phyloP scores from a whole-genome alignment of 768 basidiomycete species.

The Pulveroboletus sp. region DNA sequence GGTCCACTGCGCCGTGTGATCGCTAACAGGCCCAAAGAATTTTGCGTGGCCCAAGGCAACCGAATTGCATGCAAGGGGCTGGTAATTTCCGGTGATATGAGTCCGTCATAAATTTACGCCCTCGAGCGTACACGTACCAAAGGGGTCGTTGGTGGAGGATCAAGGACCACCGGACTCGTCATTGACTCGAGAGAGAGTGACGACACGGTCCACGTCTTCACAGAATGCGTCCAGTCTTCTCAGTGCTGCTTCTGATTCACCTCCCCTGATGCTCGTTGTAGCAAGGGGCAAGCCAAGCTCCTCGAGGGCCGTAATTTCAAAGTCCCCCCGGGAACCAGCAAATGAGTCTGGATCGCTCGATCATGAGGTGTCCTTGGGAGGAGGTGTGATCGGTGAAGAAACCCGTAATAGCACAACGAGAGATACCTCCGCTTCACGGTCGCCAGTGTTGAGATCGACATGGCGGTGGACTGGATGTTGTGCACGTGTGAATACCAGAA shows the following conservation, averaged over 20 bases:
- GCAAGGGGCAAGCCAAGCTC: constrained; percentile 16
- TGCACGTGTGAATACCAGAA: constrained; percentile 16
- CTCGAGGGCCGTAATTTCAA: constrained; percentile 23
- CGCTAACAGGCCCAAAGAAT: constrained; percentile 13
- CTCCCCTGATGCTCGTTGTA: constrained; percentile 29
- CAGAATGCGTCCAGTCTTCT: constrained; percentile 17
- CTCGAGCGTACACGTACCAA: constrained; percentile 17
- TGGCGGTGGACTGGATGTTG: constrained; percentile 2
- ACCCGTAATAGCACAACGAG: constrained; percentile 12
- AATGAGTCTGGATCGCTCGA: constrained; percentile 16
- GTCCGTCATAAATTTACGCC: constrained; percentile 4
- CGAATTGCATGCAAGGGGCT: constrained; percentile 17
- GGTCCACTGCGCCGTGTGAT: constrained; percentile 5
- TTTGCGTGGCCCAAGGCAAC: constrained; percentile 17
- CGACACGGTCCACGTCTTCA: constrained; percentile 11
- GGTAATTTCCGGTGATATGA: constrained; percentile 21
- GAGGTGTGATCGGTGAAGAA: constrained; percentile 14
- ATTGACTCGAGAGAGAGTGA: constrained; percentile 14
- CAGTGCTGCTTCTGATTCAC: constrained; percentile 21
- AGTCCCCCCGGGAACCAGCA: constrained; percentile 15
- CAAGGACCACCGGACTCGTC: constrained; percentile 10
- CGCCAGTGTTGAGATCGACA: constrained; percentile 14
- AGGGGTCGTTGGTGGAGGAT: constrained; percentile 21
- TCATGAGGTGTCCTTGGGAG: constrained; percentile 5
- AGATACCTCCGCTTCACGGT: constrained; percentile 14